Evolutionary conservation across 148 eudicot species (phyloP).

Genomic region (Nepenthes gracilis): DNA sequence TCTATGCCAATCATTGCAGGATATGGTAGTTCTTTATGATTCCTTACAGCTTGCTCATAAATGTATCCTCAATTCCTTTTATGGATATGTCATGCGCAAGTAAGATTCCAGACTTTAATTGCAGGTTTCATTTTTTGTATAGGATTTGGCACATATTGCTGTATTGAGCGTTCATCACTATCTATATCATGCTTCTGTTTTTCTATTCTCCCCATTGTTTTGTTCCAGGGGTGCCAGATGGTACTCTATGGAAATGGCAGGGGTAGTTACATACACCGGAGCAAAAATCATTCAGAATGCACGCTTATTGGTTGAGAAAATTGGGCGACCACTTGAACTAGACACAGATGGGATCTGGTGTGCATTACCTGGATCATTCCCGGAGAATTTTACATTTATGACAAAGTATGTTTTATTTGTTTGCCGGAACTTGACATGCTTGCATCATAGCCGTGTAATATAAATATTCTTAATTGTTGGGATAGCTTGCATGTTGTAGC

Average conservation of each 20-base stretch:
- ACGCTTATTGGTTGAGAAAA: slow-evolving; percentile 82
- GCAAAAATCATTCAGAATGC: slow-evolving; percentile 99
- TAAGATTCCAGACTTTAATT: slow-evolving; percentile 19
- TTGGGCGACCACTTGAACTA: slow-evolving; percentile 93
- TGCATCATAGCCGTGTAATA: neutral
- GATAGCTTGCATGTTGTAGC: neutral
- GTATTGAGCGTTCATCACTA: neutral
- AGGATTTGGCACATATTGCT: neutral
- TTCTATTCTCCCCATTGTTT: slow-evolving; percentile 2
- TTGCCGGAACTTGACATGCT: slow-evolving; percentile 2
- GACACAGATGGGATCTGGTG: slow-evolving; percentile 99
- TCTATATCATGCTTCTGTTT: neutral
- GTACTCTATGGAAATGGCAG: slow-evolving; percentile 99
- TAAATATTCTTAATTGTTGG: neutral
- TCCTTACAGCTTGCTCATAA: slow-evolving; percentile 99
- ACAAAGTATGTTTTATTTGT: slow-evolving; percentile 48
- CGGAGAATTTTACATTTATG: slow-evolving; percentile 89
- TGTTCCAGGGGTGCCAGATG: slow-evolving; percentile 89
- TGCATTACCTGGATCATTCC: slow-evolving; percentile 90
- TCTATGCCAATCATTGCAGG: slow-evolving; percentile 39
- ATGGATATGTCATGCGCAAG: slow-evolving; percentile 99
- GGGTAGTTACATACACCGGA: slow-evolving; percentile 96
- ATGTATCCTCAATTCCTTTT: slow-evolving; percentile 95
- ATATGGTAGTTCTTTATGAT: slow-evolving; percentile 96
- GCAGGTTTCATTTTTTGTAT: neutral